Evolutionary conservation across 2,329 filamentous ascomycete genomes (phyloP).

Genomic region (Biscogniauxia mediterranea): DNA sequence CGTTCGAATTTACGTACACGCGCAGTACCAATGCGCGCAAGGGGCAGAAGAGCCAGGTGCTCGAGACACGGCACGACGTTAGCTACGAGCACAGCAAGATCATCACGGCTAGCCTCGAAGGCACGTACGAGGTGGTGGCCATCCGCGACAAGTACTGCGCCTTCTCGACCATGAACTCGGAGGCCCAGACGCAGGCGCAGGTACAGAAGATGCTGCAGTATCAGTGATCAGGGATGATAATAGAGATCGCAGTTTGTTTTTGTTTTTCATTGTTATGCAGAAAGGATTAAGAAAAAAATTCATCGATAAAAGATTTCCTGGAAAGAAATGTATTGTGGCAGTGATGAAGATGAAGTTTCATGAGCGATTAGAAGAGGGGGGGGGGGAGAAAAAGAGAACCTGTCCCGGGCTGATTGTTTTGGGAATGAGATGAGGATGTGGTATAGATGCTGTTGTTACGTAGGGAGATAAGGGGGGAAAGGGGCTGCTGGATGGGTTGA

Average conservation of each 20-base stretch:
- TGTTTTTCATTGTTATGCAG: too few species aligned
- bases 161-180: constrained; percentile 70
- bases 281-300: too few species aligned
- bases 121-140: constrained; percentile 93
- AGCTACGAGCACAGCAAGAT: constrained; percentile 79
- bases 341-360: too few species aligned
- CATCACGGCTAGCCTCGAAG: constrained; percentile 85
- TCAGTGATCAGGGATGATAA: constrained; percentile 14
- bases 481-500: too few species aligned
- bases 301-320: too few species aligned
- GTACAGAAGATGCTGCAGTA: constrained; percentile 40
- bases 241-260: background rate
- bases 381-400: too few species aligned
- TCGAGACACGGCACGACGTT: constrained; percentile 88
- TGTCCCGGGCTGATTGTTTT: too few species aligned
- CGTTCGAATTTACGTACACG: constrained; percentile 97
- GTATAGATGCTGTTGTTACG: too few species aligned
- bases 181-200: constrained; percentile 47
- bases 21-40: constrained; percentile 81
- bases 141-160: constrained; percentile 94
- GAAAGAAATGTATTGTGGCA: too few species aligned
- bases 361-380: too few species aligned
- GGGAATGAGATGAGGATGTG: too few species aligned
- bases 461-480: too few species aligned
- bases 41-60: constrained; percentile 72